Evolutionary conservation across 2,329 filamentous ascomycete genomes (phyloP), one percentile per base, ranked within the genome.

Genomic region (Alternaria triticimaculans): DNA sequence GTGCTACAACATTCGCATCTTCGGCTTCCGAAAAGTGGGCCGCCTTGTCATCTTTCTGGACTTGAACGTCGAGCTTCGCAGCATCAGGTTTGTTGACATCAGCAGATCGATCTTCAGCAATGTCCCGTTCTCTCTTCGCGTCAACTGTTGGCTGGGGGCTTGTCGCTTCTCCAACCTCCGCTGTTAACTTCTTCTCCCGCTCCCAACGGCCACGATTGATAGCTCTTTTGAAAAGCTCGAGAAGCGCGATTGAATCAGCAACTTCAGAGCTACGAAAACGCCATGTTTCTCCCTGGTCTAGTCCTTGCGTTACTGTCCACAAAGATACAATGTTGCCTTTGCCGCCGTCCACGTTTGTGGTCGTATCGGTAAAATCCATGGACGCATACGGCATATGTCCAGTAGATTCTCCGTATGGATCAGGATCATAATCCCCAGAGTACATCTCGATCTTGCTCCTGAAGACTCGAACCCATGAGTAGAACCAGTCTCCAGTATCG

Each of bases 201-300:
- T 41, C n/a, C 8, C 11, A n/a, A 3, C 37, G 8, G 1, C n/a
- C 9, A 5, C 8, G 8, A 41, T 41, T 5, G 12, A 60, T 28
- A 3, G 55, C 59, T 14, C 55, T 33, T 25, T 56, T 51, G 25
- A 72, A 44, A 45, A 58, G 55, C 1, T 50, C 45, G 18, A 66
- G 30, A 8, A 72, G 25, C 15, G 43, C 45, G 3, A 50, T 58
- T 3, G 56, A 65, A 4, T 64, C 58, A 4, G 18, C 41, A 21
- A 28, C 43, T 3, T 21, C 55, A 11, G 50, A 44, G 18, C 60
- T 64, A 11, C 62, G 26, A 5, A 71, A 62, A 5, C 18, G 9
- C 37, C 37, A 41, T 11, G 2, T 41, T n/a, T 8, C 10, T 50
- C 18, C 6, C 25, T 6, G 11, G 4, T 14, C 46, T 26, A 5